A percentile compares a stretch with the other conserved stretches of the same genome.
phyloP scores from a whole-genome alignment of 2,329 filamentous ascomycete genomes.

The Hymenoscyphus linearis region DNA sequence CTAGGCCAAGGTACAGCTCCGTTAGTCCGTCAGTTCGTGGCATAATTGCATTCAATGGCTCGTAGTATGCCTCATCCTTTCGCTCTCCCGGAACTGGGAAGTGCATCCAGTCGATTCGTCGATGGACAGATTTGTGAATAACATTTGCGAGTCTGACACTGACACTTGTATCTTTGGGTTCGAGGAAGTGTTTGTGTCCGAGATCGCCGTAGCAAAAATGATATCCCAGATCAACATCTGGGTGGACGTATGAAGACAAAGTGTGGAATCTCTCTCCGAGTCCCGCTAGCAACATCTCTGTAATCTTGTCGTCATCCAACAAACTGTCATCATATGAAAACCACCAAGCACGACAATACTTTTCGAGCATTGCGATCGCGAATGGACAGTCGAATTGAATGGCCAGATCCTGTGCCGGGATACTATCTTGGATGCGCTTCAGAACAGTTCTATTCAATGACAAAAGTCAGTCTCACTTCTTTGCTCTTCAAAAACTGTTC shows the following conservation, averaged over 20 bases:
- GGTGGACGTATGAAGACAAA: conserved; percentile 31
- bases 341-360: conserved; percentile 28
- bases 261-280: conserved; percentile 32
- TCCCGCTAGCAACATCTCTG: conserved; percentile 27
- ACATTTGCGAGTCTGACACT: conserved; percentile 36
- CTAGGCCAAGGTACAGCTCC: conserved; percentile 37
- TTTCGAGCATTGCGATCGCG: conserved; percentile 28
- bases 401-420: conserved; percentile 31
- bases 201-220: conserved; percentile 46
- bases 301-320: neutral
- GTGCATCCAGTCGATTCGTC: conserved; percentile 38
- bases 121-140: conserved; percentile 26
- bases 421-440: conserved; percentile 23
- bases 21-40: conserved; percentile 23
- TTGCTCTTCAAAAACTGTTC: neutral
- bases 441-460: conserved; percentile 6
- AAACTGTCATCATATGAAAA: conserved; percentile 7
- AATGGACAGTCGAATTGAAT: conserved; percentile 32
- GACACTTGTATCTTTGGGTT: conserved; percentile 32
- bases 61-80: conserved; percentile 35
- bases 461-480: neutral
- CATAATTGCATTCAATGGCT: conserved; percentile 34
- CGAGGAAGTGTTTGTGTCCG: conserved; percentile 39
- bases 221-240: conserved; percentile 38
- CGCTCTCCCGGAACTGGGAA: conserved; percentile 39